A percentile compares a stretch with the other conserved stretches of the same genome.
phyloP scores from a whole-genome alignment of 768 basidiomycete species.

The Paxillus involutus region DNA sequence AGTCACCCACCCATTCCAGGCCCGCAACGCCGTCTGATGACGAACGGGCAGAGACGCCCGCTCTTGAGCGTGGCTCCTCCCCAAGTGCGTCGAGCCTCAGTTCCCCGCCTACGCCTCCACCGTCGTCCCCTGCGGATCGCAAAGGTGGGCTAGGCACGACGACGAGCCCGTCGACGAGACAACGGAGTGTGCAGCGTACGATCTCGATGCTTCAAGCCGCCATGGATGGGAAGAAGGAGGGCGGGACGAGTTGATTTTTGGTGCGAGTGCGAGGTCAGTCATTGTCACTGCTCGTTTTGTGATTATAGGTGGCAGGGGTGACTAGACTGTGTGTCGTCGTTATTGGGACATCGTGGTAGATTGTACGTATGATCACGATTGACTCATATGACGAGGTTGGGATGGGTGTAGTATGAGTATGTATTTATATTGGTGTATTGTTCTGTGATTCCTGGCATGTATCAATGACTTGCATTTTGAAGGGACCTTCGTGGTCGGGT shows the following conservation, averaged over 20 bases:
- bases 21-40: constrained; percentile 36
- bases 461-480: no score
- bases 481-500: no score
- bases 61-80: constrained; percentile 25
- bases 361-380: no score
- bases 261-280: no score
- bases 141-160: constrained; percentile 17
- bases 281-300: no score
- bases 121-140: constrained; percentile 13
- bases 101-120: constrained; percentile 25
- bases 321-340: no score
- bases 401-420: no score
- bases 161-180: constrained; percentile 22
- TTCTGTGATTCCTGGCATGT: no score
- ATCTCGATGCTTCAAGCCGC: constrained; percentile 29
- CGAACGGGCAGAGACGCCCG: constrained; percentile 21
- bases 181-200: constrained; percentile 20
- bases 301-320: no score
- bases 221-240: constrained; percentile 25
- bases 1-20: background rate
- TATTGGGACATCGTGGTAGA: no score
- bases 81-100: constrained; percentile 24
- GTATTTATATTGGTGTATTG: no score
- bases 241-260: background rate
- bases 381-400: no score